These are phyloP conservation scores for Tolypocladium paradoxum DNA, from an alignment of 2,329 filamentous ascomycete species.

Conservation along the genomic window DNA sequence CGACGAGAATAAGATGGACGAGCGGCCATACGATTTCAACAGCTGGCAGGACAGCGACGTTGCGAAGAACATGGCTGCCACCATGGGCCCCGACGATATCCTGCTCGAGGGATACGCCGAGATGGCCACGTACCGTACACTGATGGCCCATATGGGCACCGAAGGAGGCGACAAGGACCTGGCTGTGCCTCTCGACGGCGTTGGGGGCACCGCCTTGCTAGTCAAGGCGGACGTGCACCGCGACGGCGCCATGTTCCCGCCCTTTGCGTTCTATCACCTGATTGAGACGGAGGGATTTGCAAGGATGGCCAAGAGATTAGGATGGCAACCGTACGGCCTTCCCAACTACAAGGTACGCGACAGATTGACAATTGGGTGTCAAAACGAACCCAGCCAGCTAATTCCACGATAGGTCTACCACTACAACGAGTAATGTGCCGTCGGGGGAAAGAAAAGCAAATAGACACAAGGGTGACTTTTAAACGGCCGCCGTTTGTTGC, in stretches of 20 bases:
- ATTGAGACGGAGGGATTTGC: slow-evolving; percentile 98
- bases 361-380: not conserved
- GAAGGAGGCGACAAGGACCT: slow-evolving; percentile 44
- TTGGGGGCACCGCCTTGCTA: slow-evolving; percentile 82
- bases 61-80: slow-evolving; percentile 62
- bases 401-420: slow-evolving; percentile 59
- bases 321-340: slow-evolving; percentile 77
- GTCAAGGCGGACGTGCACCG: slow-evolving; percentile 96
- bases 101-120: slow-evolving; percentile 87
- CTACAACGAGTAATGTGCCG: slow-evolving; percentile 62
- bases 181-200: slow-evolving; percentile 75
- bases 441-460: not conserved
- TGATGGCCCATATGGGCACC: slow-evolving; percentile 77
- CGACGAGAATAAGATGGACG: slow-evolving; percentile 54
- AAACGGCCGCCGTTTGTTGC: not conserved
- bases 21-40: slow-evolving; percentile 92
- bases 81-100: slow-evolving; percentile 87
- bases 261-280: slow-evolving; percentile 91
- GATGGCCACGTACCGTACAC: slow-evolving; percentile 79
- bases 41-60: slow-evolving; percentile 87
- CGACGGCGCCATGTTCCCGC: slow-evolving; percentile 96
- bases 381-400: not conserved
- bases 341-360: slow-evolving; percentile 86
- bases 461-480: not conserved
- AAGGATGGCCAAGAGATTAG: slow-evolving; percentile 86